Percentiles rank a stretch among this genome's conserved stretches.
phyloP scores from a whole-genome alignment of 2,329 filamentous ascomycete species.

The Coniella vitis region DNA sequence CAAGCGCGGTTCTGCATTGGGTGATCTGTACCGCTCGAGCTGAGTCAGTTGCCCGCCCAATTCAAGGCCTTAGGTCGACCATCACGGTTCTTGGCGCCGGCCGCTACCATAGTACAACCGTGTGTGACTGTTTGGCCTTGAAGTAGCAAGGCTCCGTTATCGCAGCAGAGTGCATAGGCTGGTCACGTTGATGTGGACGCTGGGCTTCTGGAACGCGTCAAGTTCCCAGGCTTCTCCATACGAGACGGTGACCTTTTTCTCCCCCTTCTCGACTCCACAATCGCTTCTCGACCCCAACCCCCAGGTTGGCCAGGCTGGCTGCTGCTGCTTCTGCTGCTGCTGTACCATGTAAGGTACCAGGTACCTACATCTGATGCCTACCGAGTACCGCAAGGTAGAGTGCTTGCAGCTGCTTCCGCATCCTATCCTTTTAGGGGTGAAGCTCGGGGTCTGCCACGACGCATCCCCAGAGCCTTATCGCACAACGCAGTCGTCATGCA shows the following conservation, averaged over 20 bases:
- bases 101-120: not conserved
- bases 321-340: no score
- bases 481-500: not conserved
- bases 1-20: not conserved
- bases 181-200: no score
- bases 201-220: no score
- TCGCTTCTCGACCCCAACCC: no score
- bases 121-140: no score
- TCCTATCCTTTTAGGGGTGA: not conserved
- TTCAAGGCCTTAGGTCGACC: no score
- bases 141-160: constrained; percentile 10
- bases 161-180: not conserved
- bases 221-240: no score
- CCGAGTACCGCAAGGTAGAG: constrained; percentile 3
- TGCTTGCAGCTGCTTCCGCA: constrained; percentile 12
- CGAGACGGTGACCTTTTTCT: no score
- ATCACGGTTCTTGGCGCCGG: not conserved
- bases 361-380: not conserved
- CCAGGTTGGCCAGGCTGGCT: no score
- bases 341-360: no score
- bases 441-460: constrained; percentile 1
- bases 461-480: not conserved
- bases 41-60: no score
- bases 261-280: no score
- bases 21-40: not conserved